Evolutionary conservation across 208 protist species (phyloP).

Genomic region (Leishmania tarentolae): DNA sequence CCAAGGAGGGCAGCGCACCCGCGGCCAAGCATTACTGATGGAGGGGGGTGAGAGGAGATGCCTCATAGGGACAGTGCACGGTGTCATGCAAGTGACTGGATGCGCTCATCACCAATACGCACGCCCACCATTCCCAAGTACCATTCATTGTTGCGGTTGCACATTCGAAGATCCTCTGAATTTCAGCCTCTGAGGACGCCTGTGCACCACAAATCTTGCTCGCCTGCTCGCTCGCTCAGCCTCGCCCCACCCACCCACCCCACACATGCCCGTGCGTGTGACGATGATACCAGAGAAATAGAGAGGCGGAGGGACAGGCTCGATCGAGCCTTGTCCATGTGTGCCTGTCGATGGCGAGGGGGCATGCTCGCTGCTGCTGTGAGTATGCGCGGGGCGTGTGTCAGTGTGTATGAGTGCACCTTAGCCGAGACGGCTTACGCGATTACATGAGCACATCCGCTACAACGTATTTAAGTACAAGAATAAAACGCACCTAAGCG

Average conservation of each 20-base stretch:
- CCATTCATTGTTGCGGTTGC: neutral
- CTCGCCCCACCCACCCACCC: too few relatives aligned
- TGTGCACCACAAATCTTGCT: neutral
- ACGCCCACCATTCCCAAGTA: neutral
- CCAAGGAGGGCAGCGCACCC: neutral
- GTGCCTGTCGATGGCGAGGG: neutral
- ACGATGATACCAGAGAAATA: neutral
- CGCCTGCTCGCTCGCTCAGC: neutral
- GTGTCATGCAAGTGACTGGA: neutral
- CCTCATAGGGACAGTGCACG: neutral
- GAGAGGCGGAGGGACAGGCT: neutral
- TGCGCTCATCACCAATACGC: neutral
- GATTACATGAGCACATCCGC: neutral
- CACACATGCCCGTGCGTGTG: neutral
- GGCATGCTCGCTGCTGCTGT: neutral
- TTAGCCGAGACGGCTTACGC: neutral
- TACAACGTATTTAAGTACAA: neutral
- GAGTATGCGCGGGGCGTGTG: neutral
- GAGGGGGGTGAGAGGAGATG: neutral
- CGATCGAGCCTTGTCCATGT: neutral
- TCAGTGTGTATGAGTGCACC: neutral
- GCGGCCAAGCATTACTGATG: neutral
- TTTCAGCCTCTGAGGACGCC: neutral
- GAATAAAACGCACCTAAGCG: neutral
- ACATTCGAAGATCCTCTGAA: neutral